Base-by-base conservation (phyloP, 164 flowering plant species). In the Vitis vinifera region DNA sequence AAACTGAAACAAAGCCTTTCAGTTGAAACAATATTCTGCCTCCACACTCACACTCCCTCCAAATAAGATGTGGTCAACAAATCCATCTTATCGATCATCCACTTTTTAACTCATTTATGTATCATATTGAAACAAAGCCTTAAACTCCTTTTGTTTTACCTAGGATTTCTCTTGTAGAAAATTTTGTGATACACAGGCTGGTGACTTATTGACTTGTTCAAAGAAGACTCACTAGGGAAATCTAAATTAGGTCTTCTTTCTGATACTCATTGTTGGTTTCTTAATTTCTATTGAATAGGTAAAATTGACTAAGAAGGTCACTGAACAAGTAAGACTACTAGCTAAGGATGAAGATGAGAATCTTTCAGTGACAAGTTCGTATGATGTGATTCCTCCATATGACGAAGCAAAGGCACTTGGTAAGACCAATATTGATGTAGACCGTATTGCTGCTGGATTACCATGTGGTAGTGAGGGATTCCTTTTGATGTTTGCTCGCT, bases 401-500 rank as follows among this genome's bases (percentile, higher is more conserved):
- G 99, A 93, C 76, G 98, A 96, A 87, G 99, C 97, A 68, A 96
- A 82, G 79, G 99, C 99, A 64, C 94, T 96, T 65, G 99, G 99
- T 59, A 96, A 93, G 82, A 92, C 89, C 51, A 91, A 84, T 66
- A 96, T 96, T 73, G 98, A 96, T 81, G 88, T 89, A 68, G 97
- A 80, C 72, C 90, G 98, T 47, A 93, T 96, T 76, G 97, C 97
- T 79, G 97, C 99, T 72, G 99, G 99, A 67, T 87, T 96, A 68
- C 99, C 99, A 31, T 96, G 99, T 84, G 99, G 99, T 49, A 90
- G 97, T 78, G 99, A 96, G 79, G 99, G 99, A 49, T 96, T 93
- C 73, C 96, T 96, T 71, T 83, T 96, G 77, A 96, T 96, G 99
- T 96, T 75, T 86, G 98, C 99, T 75, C 95, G 99, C 59, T 96